Base-by-base conservation (phyloP, 768 basidiomycete genomes). In the Leucogyrophana mollusca region DNA sequence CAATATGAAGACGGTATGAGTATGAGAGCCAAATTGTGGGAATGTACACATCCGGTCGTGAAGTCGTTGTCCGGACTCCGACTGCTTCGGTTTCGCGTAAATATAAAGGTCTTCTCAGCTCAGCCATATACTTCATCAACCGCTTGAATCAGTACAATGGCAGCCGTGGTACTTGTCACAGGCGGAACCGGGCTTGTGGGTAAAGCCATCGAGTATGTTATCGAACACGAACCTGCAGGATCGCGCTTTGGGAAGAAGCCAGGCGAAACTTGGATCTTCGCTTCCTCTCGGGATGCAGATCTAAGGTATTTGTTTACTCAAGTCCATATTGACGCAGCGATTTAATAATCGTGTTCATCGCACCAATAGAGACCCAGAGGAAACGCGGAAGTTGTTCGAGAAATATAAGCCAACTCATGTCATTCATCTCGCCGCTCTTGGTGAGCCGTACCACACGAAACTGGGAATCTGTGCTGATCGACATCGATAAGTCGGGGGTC, bases 381-480 rank as follows among this genome's bases (percentile, higher is more conserved):
- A 85, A 64, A 85, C 92, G 33, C 70, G 73, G 57, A 75, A 74
- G 59, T 66, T 94, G 58, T 96, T 88, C 54, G 86, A 90, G 56
- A 94, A 92, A 69, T 84, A 96, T 71, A 86, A 90, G 60, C 94
- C 95, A 0, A 95, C 91, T 1, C 87, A 94, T 77, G 92, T 97
- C 57, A 96, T 98, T 59, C 95, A 97, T 71, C 82, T 96, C 37
- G 94, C 94, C 27, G 94, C 94, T 4, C 79, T 92, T 34, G 91
- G 90, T 92, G 58, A n/a, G 82, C 17, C 30, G 39, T 53, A 46
- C 36, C 24, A 4, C 50, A 30, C 33, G 16, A 40, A n/a, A n/a
- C n/a, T 35, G 39, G 49, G 38, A 51, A 92, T n/a, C 17, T 33
- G 39, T 53, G 46, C 36, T 30, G 4, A 51, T 33, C 33, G 16